Evolutionary conservation across 495 filamentous ascomycete species (phyloP).

Genomic region (Articulospora tetracladia): DNA sequence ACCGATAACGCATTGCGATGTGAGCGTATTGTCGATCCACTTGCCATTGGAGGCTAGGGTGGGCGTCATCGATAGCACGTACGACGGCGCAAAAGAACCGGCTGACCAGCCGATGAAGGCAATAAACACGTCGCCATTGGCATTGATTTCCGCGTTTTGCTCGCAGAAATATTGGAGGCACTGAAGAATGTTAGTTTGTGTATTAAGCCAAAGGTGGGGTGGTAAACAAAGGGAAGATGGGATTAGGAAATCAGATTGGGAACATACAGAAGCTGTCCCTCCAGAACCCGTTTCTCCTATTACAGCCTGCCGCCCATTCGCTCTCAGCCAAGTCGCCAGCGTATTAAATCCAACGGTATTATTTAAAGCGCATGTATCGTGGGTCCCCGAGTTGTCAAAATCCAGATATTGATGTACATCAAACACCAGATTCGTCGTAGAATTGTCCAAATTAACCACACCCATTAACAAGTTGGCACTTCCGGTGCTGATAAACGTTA

Average conservation of each 20-base stretch:
- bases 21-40: background rate
- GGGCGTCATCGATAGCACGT: background rate
- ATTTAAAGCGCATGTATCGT: slow-evolving; percentile 45
- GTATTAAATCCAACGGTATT: slow-evolving; percentile 37
- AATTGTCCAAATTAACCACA: slow-evolving; percentile 52
- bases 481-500: slow-evolving; percentile 39
- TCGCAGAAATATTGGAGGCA: slow-evolving; percentile 16
- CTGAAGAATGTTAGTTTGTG: slow-evolving; percentile 23
- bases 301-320: slow-evolving; percentile 46
- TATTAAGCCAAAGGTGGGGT: no score
- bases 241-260: background rate
- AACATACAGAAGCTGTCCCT: slow-evolving; percentile 29
- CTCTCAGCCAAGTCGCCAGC: slow-evolving; percentile 43
- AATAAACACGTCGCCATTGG: slow-evolving; percentile 48
- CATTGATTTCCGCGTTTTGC: background rate
- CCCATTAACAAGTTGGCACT: slow-evolving; percentile 42
- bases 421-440: slow-evolving; percentile 48
- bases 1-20: background rate
- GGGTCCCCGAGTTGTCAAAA: slow-evolving; percentile 49
- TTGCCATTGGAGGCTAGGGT: background rate
- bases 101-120: slow-evolving; percentile 52
- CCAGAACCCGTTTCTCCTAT: slow-evolving; percentile 54
- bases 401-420: slow-evolving; percentile 58
- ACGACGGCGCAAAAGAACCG: slow-evolving; percentile 37
- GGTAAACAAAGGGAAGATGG: background rate